These are phyloP conservation scores for Leptographium flavum DNA, from an alignment of 2,329 filamentous ascomycete species.

Conservation along the genomic window DNA sequence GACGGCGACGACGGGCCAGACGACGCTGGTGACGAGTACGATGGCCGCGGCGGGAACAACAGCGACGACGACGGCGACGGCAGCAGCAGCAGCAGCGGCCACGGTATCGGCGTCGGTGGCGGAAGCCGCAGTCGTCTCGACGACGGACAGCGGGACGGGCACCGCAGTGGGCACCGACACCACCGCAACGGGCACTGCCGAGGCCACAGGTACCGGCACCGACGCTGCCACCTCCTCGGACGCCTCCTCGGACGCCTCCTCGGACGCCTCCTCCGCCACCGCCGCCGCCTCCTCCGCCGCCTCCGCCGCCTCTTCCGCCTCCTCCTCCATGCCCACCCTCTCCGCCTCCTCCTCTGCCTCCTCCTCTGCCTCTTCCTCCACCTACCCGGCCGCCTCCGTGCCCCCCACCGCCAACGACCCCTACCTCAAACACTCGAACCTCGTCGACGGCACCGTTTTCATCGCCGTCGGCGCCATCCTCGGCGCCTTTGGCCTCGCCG, in stretches of 20 bases:
- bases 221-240: no score
- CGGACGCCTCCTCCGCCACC: no score
- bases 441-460: constrained; percentile 90
- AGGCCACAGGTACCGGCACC: no score
- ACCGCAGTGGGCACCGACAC: no score
- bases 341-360: constrained; percentile 20
- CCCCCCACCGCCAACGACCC: constrained; percentile 75
- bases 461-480: constrained; percentile 85
- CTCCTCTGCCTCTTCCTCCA: constrained; percentile 21
- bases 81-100: not conserved
- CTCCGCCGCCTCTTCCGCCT: not conserved
- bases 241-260: no score
- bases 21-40: not conserved
- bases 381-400: constrained; percentile 59
- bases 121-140: no score
- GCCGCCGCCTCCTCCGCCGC: not conserved
- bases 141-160: no score
- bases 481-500: constrained; percentile 65
- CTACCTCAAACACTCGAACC: constrained; percentile 75
- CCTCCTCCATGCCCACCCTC: constrained; percentile 24
- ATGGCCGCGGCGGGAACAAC: not conserved
- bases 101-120: constrained; percentile 5
- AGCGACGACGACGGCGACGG: not conserved
- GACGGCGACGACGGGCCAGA: not conserved
- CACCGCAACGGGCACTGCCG: no score